A percentile compares a stretch with the other conserved stretches of the same genome.
These are phyloP conservation scores for Mycena rosella DNA, from an alignment of 768 basidiomycete genomes.

Conservation along the genomic window DNA sequence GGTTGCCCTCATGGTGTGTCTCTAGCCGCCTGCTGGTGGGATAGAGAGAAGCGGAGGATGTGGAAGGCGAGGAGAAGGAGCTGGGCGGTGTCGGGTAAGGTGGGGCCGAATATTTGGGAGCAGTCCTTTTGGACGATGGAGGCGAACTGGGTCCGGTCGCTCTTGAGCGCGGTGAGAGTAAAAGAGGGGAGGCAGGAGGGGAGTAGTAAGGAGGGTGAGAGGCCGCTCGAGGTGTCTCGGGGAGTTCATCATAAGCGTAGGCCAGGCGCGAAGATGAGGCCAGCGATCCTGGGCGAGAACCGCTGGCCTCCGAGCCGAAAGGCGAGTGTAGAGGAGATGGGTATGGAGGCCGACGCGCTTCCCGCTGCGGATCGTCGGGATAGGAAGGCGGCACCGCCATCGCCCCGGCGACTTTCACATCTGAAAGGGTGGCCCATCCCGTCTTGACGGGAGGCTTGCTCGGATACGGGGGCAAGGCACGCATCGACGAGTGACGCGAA, in stretches of 20 bases:
- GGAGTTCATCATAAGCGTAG: not conserved
- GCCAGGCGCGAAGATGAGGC: slow-evolving; percentile 31
- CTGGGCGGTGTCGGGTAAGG: slow-evolving; percentile 23
- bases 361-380: slow-evolving; percentile 6
- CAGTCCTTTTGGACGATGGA: not conserved
- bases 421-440: slow-evolving; percentile 33
- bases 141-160: not conserved
- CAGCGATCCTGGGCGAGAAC: slow-evolving; percentile 15
- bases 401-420: slow-evolving; percentile 28
- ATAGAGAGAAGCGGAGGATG: slow-evolving; percentile 2
- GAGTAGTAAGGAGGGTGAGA: slow-evolving; percentile 29
- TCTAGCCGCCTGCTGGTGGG: not conserved
- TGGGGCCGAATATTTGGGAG: not conserved
- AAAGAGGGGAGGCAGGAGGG: slow-evolving; percentile 22
- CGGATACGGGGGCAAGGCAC: slow-evolving; percentile 33
- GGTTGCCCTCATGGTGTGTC: slow-evolving; percentile 2
- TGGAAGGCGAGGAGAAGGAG: slow-evolving; percentile 23
- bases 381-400: slow-evolving; percentile 27
- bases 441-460: slow-evolving; percentile 15
- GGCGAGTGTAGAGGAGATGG: slow-evolving; percentile 19
- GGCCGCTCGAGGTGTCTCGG: slow-evolving; percentile 5
- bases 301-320: not conserved
- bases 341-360: not conserved
- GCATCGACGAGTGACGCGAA: slow-evolving; percentile 10
- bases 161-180: not conserved